Evolutionary conservation across 495 filamentous ascomycete genomes (phyloP).

Genomic region (Xylaria longipes): DNA sequence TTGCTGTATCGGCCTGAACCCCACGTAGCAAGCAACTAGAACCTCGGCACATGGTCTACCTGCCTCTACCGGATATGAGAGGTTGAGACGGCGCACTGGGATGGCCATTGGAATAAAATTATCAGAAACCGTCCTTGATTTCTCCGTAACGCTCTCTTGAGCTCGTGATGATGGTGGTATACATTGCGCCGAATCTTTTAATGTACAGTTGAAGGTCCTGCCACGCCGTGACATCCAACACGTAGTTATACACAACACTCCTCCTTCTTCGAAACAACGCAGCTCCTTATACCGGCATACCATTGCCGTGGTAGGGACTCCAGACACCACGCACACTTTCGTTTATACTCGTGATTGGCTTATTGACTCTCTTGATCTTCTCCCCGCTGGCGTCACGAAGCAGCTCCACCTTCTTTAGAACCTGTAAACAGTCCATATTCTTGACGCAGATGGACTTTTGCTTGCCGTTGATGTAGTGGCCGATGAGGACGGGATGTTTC

Average conservation of each 20-base stretch:
- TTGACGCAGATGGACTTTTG: slow-evolving; percentile 87
- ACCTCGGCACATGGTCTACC: neutral
- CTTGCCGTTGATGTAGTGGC: slow-evolving; percentile 86
- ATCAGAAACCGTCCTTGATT: neutral
- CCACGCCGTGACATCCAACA: slow-evolving; percentile 3
- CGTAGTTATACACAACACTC: neutral
- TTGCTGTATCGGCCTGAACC: neutral
- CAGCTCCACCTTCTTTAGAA: slow-evolving; percentile 80
- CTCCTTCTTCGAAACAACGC: neutral
- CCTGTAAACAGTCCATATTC: slow-evolving; percentile 80
- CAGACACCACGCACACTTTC: slow-evolving; percentile 94
- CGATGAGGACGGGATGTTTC: slow-evolving; percentile 86
- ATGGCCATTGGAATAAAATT: neutral
- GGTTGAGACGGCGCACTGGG: neutral
- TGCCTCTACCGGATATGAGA: neutral
- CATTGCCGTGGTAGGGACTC: slow-evolving; percentile 85
- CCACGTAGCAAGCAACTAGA: slow-evolving; percentile 1
- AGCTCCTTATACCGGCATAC: slow-evolving; percentile 47
- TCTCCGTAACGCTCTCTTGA: slow-evolving; percentile 3
- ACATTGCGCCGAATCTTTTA: slow-evolving; percentile 27
- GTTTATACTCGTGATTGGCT: slow-evolving; percentile 85
- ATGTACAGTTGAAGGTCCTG: slow-evolving; percentile 23
- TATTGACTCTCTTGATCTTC: slow-evolving; percentile 79
- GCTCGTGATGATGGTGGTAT: slow-evolving; percentile 21
- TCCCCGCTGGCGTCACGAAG: slow-evolving; percentile 85